A percentile compares a stretch with the other conserved stretches of the same genome.
Evolutionary conservation across 1,284 basidiomycete genomes (phyloP).

Genomic region (Marasmius sp.): DNA sequence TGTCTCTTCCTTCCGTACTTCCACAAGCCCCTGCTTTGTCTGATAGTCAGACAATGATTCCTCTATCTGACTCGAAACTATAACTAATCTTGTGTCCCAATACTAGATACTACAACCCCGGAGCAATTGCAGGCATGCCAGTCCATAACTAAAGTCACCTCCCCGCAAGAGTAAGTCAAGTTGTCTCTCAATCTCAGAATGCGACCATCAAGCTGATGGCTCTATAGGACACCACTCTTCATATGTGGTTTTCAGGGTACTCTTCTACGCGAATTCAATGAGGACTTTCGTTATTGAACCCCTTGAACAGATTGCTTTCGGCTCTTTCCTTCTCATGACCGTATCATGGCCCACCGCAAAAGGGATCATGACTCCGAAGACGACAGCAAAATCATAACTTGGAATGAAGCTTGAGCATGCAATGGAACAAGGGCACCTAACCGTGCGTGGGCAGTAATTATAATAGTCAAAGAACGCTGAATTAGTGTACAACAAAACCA

Average conservation of each 20-base stretch:
- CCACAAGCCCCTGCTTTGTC: slow-evolving; percentile 49
- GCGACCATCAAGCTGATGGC: not conserved
- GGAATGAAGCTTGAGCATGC: slow-evolving; percentile 45
- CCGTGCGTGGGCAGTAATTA: not conserved
- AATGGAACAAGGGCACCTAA: not conserved
- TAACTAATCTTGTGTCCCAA: not conserved
- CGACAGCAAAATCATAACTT: slow-evolving; percentile 62
- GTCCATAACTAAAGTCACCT: slow-evolving; percentile 49
- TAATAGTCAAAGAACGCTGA: not conserved
- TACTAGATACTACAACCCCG: slow-evolving; percentile 44
- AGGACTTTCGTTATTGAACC: not conserved
- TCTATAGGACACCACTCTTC: slow-evolving; percentile 58
- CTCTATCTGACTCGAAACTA: not conserved
- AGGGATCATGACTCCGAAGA: slow-evolving; percentile 69
- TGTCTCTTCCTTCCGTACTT: slow-evolving; percentile 51
- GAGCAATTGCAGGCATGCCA: slow-evolving; percentile 42
- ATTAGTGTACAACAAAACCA: not conserved
- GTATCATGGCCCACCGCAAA: slow-evolving; percentile 68
- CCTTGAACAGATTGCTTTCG: slow-evolving; percentile 58
- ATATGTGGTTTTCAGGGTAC: slow-evolving; percentile 59
- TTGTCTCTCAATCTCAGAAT: not conserved
- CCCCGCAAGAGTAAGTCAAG: slow-evolving; percentile 48
- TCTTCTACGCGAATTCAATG: not conserved
- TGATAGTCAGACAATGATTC: slow-evolving; percentile 42
- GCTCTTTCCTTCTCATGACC: slow-evolving; percentile 69